Evolutionary conservation across 2,329 filamentous ascomycete species (phyloP).

Genomic region (Exserohilum rostratum): DNA sequence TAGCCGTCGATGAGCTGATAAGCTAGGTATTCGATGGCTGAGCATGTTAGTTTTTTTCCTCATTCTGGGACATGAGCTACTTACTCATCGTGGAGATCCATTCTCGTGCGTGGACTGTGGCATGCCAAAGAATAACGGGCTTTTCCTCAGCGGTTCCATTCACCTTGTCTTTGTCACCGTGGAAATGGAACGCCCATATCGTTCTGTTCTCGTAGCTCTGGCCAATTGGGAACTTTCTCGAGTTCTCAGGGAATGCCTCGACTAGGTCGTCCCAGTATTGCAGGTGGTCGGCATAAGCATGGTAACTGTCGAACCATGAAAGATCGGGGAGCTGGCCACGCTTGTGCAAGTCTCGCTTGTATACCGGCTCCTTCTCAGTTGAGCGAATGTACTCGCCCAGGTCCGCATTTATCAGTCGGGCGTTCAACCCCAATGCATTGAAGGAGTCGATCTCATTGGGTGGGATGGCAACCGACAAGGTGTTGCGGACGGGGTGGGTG

Average conservation of each 20-base stretch:
- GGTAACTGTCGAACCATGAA: constrained; percentile 47
- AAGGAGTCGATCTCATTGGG: constrained; percentile 49
- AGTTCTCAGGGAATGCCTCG: constrained; percentile 33
- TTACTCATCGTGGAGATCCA: constrained; percentile 20
- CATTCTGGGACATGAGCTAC: constrained; percentile 9
- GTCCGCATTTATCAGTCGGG: constrained; percentile 52
- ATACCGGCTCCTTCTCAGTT: constrained; percentile 19
- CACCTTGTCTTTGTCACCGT: constrained; percentile 29
- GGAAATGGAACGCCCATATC: constrained; percentile 37
- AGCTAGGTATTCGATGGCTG: constrained; percentile 41
- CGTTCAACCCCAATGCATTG: constrained; percentile 44
- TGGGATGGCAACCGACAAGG: constrained; percentile 47
- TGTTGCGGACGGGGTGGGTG: constrained; percentile 28
- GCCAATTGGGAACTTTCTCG: constrained; percentile 35
- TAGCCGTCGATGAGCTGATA: constrained; percentile 40
- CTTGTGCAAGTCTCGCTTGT: constrained; percentile 21
- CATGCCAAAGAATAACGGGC: constrained; percentile 43
- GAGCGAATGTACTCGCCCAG: constrained; percentile 51
- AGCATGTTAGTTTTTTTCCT: not conserved
- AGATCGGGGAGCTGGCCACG: constrained; percentile 48
- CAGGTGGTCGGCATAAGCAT: constrained; percentile 39
- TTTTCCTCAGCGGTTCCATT: constrained; percentile 22
- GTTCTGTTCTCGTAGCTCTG: constrained; percentile 40
- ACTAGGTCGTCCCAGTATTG: constrained; percentile 41
- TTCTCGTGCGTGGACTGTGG: constrained; percentile 43